Evolutionary conservation across 257 asterid species (phyloP), one percentile per base, ranked within the genome.

Genomic region (Mentha longifolia): DNA sequence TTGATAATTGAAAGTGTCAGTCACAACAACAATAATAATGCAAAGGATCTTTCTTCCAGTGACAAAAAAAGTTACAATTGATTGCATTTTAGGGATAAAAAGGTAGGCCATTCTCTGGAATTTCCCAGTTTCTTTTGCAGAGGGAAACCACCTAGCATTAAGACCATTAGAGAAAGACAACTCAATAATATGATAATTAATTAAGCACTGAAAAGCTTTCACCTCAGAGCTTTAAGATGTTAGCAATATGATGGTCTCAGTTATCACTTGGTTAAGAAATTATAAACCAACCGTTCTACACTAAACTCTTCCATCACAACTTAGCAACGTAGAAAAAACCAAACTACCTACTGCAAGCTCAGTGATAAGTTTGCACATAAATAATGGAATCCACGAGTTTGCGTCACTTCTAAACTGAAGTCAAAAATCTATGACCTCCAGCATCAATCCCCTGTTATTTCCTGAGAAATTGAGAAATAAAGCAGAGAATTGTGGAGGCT

Each of bases 401-500:
- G 43, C 49, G 52, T 63, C 57, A 31, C 2, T 31, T 43, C 20
- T 25, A 17, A 45, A 67, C 35, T 67, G 35, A 67, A 56, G 60
- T 67, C 67, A 43, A n/a, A 28, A 57, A 57, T 25, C 20, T 19
- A 31, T 54, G 35, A 54, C 60, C 3, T 20, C n/a, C n/a, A 42
- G 47, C 7, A 54, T 31, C 65, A 4, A 6, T 6, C 52, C 9
- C 52, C 50, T 3, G 9, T 8, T 13, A 70, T 52, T 61, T n/a
- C n/a, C n/a, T n/a, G n/a, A n/a, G n/a, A n/a, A 14, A 52, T 19
- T 58, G 13, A 47, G 51, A n/a, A 25, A 47, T 63, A n/a, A 71
- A 41, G 61, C 22, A 42, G 9, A 50, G 20, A 70, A 66, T 59
- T 25, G 43, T 20, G 56, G 28, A 46, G 71, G 65, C 96, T 77